A percentile compares a stretch with the other conserved stretches of the same genome.
phyloP scores from a whole-genome alignment of 2,329 filamentous ascomycete species.

The Didymella exigua region DNA sequence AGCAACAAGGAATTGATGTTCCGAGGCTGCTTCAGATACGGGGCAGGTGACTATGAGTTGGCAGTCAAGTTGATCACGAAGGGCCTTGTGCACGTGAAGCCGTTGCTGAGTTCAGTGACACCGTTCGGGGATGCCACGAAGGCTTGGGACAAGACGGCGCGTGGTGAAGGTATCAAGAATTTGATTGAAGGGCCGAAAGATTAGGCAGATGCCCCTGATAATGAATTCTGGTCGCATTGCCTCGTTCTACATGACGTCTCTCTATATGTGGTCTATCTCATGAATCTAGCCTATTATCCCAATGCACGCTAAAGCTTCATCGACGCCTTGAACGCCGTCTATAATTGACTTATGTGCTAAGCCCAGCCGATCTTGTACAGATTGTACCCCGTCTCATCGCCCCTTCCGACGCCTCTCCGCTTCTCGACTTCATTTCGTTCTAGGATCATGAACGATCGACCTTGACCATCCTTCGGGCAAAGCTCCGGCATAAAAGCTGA shows the following conservation, averaged over 20 bases:
- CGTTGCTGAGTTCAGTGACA: constrained; percentile 38
- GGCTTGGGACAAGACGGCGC: constrained; percentile 42
- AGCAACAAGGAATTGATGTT: constrained; percentile 78
- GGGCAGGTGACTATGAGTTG: constrained; percentile 40
- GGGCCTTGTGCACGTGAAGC: constrained; percentile 31
- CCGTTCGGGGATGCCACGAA: constrained; percentile 37
- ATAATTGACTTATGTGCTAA: not conserved
- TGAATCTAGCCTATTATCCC: not conserved
- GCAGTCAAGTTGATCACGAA: constrained; percentile 34
- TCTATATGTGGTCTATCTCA: not conserved
- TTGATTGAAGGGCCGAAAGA: constrained; percentile 37
- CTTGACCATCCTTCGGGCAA: constrained; percentile 22
- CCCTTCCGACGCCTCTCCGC: constrained; percentile 40
- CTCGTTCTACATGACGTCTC: not conserved
- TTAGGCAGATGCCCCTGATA: constrained; percentile 12
- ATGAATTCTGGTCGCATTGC: too few species aligned
- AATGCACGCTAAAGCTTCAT: constrained; percentile 4
- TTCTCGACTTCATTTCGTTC: constrained; percentile 34
- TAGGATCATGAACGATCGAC: constrained; percentile 32
- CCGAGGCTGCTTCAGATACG: constrained; percentile 42
- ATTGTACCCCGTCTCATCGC: constrained; percentile 44
- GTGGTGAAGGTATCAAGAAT: constrained; percentile 44
- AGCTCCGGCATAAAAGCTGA: constrained; percentile 32
- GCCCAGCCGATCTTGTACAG: constrained; percentile 44
- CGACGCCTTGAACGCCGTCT: not conserved